phyloP scores from a whole-genome alignment of 768 basidiomycete species.

The Podaxis pistillaris region DNA sequence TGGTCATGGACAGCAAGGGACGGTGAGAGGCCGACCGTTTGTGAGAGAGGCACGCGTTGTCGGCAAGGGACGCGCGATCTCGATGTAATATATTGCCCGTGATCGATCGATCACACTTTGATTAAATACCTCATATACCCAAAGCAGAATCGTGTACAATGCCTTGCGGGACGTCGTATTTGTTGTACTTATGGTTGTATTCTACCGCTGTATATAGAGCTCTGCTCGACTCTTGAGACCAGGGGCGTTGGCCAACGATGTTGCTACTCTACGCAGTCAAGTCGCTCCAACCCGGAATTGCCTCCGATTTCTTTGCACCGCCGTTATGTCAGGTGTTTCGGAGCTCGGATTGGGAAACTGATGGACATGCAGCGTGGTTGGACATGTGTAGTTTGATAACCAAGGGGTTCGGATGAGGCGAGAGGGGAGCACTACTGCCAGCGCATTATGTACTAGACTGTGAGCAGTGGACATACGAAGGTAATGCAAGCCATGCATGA shows the following conservation, averaged over 20 bases:
- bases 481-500: neutral
- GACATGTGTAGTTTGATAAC: neutral
- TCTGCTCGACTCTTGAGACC: neutral
- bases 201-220: neutral
- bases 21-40: slow-evolving; percentile 62
- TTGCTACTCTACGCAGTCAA: neutral
- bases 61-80: slow-evolving; percentile 80
- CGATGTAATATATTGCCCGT: slow-evolving; percentile 51
- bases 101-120: slow-evolving; percentile 24
- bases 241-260: neutral
- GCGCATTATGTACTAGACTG: neutral
- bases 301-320: neutral
- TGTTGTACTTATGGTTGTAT: neutral
- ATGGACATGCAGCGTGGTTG: slow-evolving; percentile 1
- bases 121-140: slow-evolving; percentile 14
- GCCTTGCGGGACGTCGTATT: neutral
- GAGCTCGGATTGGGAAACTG: neutral
- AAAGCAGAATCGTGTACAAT: slow-evolving; percentile 9
- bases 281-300: neutral
- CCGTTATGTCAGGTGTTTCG: slow-evolving; percentile 4
- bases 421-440: neutral
- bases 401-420: neutral
- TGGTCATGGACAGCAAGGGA: slow-evolving; percentile 39
- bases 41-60: slow-evolving; percentile 60
- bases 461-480: neutral